Evolutionary conservation across 352 stramenopile genomes (phyloP).

Genomic region (Pythium guiyangense): DNA sequence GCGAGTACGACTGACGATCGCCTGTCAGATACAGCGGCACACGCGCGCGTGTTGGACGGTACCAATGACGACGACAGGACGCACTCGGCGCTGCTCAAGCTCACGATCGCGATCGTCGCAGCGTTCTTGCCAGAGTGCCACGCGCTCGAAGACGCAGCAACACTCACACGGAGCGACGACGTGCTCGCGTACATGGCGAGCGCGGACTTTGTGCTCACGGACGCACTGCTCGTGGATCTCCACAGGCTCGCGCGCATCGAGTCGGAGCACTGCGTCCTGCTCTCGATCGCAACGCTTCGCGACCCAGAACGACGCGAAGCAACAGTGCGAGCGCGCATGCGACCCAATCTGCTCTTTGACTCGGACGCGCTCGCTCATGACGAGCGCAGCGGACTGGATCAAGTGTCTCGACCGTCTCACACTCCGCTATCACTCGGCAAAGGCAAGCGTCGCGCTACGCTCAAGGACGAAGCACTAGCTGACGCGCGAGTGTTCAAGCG

Average conservation of each 20-base stretch:
- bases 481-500: background rate
- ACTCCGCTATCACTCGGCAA: constrained; percentile 3
- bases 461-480: background rate
- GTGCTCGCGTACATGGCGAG: constrained; percentile 19
- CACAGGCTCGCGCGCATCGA: constrained; percentile 40
- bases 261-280: constrained; percentile 40
- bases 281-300: constrained; percentile 47
- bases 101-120: constrained; percentile 32
- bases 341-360: constrained; percentile 39
- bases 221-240: constrained; percentile 33
- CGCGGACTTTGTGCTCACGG: constrained; percentile 24
- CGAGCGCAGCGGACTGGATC: background rate
- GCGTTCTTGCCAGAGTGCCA: constrained; percentile 27
- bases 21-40: background rate
- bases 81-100: constrained; percentile 23
- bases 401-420: no score
- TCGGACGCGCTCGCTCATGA: background rate
- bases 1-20: background rate
- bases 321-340: constrained; percentile 40
- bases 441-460: constrained; percentile 16
- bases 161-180: constrained; percentile 14
- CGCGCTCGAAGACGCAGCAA: constrained; percentile 13
- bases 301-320: constrained; percentile 34
- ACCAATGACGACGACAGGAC: constrained; percentile 1
- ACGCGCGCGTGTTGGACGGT: background rate